Evolutionary conservation across 164 flowering plant species (phyloP).

Genomic region (Stephania japonica): DNA sequence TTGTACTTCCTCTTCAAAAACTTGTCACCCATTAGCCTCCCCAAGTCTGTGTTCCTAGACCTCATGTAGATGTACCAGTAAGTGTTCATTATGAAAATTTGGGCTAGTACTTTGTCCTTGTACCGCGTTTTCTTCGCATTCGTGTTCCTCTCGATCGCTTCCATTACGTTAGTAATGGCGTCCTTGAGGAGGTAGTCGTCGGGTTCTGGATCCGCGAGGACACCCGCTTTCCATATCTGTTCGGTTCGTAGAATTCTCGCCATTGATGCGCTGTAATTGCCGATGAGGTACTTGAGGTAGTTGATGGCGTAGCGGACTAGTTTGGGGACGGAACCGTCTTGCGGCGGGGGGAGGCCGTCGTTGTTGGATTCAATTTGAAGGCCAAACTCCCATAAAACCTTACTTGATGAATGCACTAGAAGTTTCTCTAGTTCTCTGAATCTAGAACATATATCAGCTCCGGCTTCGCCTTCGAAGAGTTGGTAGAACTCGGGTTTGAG

Average conservation of each 20-base stretch:
- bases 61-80: constrained; percentile 87
- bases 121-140: constrained; percentile 42
- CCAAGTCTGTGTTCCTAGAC: constrained; percentile 47
- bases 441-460: constrained; percentile 46
- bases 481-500: constrained; percentile 35
- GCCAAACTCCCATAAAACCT: constrained; percentile 66
- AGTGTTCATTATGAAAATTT: constrained; percentile 59
- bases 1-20: constrained; percentile 54
- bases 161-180: constrained; percentile 50
- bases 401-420: constrained; percentile 47
- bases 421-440: constrained; percentile 63
- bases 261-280: constrained; percentile 41
- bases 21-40: constrained; percentile 48
- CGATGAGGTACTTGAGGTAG: constrained; percentile 51
- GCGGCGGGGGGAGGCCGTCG: constrained; percentile 51
- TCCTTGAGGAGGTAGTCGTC: constrained; percentile 50
- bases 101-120: constrained; percentile 43
- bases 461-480: constrained; percentile 59
- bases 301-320: constrained; percentile 58
- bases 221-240: constrained; percentile 55
- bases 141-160: constrained; percentile 52
- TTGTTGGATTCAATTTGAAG: constrained; percentile 63
- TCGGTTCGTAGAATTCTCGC: constrained; percentile 48
- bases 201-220: constrained; percentile 35
- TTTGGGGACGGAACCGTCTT: constrained; percentile 60